Conservation (phyloP, 2,329 filamentous ascomycete species). For the Aspergillus candidus region DNA sequence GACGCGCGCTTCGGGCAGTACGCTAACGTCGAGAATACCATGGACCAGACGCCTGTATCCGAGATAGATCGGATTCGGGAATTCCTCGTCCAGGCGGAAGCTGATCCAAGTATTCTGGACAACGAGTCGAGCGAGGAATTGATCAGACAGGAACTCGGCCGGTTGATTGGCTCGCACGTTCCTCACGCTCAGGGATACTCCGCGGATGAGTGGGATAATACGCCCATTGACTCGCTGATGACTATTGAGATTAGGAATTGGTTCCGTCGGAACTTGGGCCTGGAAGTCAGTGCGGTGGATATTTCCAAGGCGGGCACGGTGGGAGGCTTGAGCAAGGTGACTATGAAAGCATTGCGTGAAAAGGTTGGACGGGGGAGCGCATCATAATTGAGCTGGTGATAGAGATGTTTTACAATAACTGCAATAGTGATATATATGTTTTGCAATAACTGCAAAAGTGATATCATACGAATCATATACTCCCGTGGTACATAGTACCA, state of each 20-base stretch:
- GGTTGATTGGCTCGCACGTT: conserved; percentile 3
- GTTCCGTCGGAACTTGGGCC: conserved; percentile 4
- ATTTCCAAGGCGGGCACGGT: conserved; percentile 11
- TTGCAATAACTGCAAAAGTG: too few relatives aligned
- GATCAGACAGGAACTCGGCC: conserved; percentile 3
- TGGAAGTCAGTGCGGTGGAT: conserved; percentile 9
- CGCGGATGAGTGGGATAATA: conserved; percentile 1
- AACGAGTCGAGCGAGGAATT: conserved; percentile 3
- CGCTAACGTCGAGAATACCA: conserved; percentile 3
- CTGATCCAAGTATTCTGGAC: conserved; percentile 1
- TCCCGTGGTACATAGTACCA: too few relatives aligned
- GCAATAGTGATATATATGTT: too few relatives aligned
- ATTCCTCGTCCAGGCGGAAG: not conserved
- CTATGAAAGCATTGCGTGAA: too few relatives aligned
- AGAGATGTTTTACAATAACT: too few relatives aligned
- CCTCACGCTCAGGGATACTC: conserved; percentile 5
- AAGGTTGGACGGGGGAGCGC: too few relatives aligned
- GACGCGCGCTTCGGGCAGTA: conserved; percentile 8
- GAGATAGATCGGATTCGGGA: not conserved
- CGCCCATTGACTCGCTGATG: conserved; percentile 12
- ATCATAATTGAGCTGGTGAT: too few relatives aligned
- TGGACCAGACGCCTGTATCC: not conserved
- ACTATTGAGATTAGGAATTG: conserved; percentile 12
- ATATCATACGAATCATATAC: too few relatives aligned
- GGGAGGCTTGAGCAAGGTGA: conserved; percentile 1